These are phyloP conservation scores for Puccinia hordei DNA, from an alignment of 1,284 basidiomycete genomes.

Conservation along the genomic window DNA sequence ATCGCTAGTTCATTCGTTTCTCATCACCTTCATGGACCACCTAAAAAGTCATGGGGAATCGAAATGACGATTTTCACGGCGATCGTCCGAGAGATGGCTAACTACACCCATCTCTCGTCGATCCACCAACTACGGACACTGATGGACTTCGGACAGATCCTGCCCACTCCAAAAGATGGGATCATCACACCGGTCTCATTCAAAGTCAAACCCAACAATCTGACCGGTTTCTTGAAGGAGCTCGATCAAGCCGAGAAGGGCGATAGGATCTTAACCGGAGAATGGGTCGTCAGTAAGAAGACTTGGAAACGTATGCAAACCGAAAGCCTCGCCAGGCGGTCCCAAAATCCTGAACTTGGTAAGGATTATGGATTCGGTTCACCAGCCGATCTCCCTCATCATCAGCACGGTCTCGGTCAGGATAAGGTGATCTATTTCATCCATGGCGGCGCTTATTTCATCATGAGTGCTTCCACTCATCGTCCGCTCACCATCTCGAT, in stretches of 20 bases:
- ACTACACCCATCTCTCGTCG: constrained; percentile 81
- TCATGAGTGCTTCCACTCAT: constrained; percentile 91
- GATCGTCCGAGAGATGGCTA: constrained; percentile 80
- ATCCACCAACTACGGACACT: constrained; percentile 63
- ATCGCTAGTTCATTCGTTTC: constrained; percentile 62
- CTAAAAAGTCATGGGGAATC: constrained; percentile 61
- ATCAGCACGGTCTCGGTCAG: constrained; percentile 24
- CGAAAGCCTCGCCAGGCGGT: constrained; percentile 66
- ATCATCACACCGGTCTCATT: constrained; percentile 94
- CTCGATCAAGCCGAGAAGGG: constrained; percentile 73
- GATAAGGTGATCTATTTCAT: constrained; percentile 80
- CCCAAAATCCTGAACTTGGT: constrained; percentile 15
- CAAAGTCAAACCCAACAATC: constrained; percentile 70
- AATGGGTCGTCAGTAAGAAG: constrained; percentile 92
- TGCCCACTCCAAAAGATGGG: constrained; percentile 88
- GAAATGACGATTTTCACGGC: constrained; percentile 63
- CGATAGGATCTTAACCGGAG: constrained; percentile 80
- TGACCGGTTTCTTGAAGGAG: constrained; percentile 75
- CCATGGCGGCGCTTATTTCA: constrained; percentile 93
- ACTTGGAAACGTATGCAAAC: constrained; percentile 84
- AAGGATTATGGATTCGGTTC: neutral
- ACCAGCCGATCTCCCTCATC: neutral
- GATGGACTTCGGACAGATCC: constrained; percentile 62
- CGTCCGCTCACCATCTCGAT: constrained; percentile 87
- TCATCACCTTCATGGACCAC: constrained; percentile 68